Evolutionary conservation across 495 filamentous ascomycete genomes (phyloP).

Genomic region (Neurospora sp.): DNA sequence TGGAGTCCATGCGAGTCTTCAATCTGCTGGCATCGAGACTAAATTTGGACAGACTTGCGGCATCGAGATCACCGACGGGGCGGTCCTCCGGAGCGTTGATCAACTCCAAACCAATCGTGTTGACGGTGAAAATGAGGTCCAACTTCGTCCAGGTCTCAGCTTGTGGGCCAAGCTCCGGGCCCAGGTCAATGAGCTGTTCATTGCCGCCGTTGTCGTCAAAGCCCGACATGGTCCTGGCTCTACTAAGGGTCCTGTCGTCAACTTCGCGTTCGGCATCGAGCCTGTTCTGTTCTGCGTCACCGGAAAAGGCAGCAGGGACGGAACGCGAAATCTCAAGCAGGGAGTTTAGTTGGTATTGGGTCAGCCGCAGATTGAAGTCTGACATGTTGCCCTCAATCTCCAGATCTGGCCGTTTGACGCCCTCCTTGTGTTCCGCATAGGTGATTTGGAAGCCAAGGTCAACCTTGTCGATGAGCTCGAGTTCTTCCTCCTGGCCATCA

Average conservation of each 20-base stretch:
- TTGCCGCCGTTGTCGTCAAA: slow-evolving; percentile 29
- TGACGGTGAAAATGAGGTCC: slow-evolving; percentile 84
- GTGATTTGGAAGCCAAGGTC: slow-evolving; percentile 87
- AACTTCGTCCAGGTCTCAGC: slow-evolving; percentile 82
- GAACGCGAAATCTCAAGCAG: slow-evolving; percentile 74
- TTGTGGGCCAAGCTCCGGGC: slow-evolving; percentile 53
- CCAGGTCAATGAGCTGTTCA: slow-evolving; percentile 43
- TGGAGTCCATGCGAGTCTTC: slow-evolving; percentile 89
- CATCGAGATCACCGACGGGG: slow-evolving; percentile 67
- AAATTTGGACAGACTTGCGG: slow-evolving; percentile 82
- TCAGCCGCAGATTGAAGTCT: slow-evolving; percentile 79
- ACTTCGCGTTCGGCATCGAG: slow-evolving; percentile 45
- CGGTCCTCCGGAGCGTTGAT: slow-evolving; percentile 63
- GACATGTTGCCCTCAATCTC: slow-evolving; percentile 89
- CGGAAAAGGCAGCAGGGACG: slow-evolving; percentile 76
- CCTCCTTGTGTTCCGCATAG: slow-evolving; percentile 73
- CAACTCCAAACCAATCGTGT: slow-evolving; percentile 78
- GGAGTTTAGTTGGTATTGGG: slow-evolving; percentile 84
- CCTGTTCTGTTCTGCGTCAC: slow-evolving; percentile 58
- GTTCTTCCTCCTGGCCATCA: slow-evolving; percentile 62
- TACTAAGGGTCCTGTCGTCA: slow-evolving; percentile 33
- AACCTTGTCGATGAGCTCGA: slow-evolving; percentile 94
- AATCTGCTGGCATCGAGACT: slow-evolving; percentile 84
- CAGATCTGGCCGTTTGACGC: slow-evolving; percentile 74
- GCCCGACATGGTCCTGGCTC: slow-evolving; percentile 38